These are phyloP conservation scores for Mortierella sp. DNA, from an alignment of 371 early-diverging fungal genomes.

Conservation along the genomic window DNA sequence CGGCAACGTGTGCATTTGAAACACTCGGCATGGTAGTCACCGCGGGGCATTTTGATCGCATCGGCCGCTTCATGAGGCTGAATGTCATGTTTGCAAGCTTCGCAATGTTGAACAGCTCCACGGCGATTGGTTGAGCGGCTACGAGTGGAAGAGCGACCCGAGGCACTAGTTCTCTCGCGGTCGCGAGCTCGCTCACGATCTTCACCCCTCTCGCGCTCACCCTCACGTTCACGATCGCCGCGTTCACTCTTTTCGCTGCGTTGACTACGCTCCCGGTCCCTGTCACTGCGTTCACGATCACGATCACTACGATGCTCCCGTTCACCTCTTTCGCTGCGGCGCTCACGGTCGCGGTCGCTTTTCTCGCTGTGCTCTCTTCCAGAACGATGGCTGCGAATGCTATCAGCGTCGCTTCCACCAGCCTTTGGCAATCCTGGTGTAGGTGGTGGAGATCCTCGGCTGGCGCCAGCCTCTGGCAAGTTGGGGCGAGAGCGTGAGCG, in stretches of 20 bases:
- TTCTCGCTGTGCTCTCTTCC: conserved; percentile 28
- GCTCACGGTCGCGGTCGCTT: conserved; percentile 29
- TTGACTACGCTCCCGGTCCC: conserved; percentile 20
- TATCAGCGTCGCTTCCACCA: conserved; percentile 30
- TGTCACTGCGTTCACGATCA: conserved; percentile 22
- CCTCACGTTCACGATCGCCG: conserved; percentile 36
- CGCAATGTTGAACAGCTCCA: conserved; percentile 48
- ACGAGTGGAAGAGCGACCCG: conserved; percentile 26
- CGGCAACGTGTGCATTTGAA: conserved; percentile 79
- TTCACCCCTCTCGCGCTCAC: conserved; percentile 19
- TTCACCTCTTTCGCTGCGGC: conserved; percentile 33
- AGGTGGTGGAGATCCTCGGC: conserved; percentile 42
- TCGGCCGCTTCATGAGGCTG: conserved; percentile 41
- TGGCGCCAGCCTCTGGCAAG: conserved; percentile 26
- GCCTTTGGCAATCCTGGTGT: conserved; percentile 45
- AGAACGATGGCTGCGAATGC: conserved; percentile 57
- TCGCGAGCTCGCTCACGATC: conserved; percentile 35
- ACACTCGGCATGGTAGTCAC: conserved; percentile 71
- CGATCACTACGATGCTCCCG: conserved; percentile 37
- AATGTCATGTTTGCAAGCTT: conserved; percentile 46
- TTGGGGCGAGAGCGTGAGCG: conserved; percentile 55
- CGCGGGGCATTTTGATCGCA: conserved; percentile 51
- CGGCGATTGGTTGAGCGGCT: conserved; percentile 55
- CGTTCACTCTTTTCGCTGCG: conserved; percentile 36
- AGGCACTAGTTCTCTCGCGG: conserved; percentile 20